Evolutionary conservation across 176 grass and related monocot genomes (phyloP), one percentile per base, ranked within the genome.

Genomic region (Phoenix dactylifera): DNA sequence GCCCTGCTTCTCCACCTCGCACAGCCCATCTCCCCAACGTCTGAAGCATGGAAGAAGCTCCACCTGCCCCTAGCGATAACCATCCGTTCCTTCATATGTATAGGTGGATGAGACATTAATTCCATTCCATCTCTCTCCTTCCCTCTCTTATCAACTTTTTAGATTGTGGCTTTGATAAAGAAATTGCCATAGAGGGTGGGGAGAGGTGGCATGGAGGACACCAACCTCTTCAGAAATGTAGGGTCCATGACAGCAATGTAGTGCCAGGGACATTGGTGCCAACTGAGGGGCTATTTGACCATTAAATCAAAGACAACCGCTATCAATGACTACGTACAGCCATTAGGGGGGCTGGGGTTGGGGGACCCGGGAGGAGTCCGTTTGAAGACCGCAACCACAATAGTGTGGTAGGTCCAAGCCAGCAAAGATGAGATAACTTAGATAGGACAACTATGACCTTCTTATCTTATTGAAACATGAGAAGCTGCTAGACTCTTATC

Each of bases 1-100:
- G 72, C 19, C 72, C 72, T 75, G 53, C 62, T 75, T 75, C 72
- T 75, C 72, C 63, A 67, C 63, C 72, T 50, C 59, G 72, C 72
- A 67, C 72, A 67, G 50, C 65, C 72, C 52, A 56, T 23, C 57
- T 23, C 35, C 3, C 35, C 35, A 44, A 44, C 35, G 10, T 44
- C 35, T 10, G 12, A 44, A 9, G 1, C 7, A 12, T 44, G 7
- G 9, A 28, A 44, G 35, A 44, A 44, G 35, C 35, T 44, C 35
- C 9, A 44, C 35, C 35, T 44, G 35, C 35, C 12, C 9, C 10
- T 14, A 44, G 35, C 14, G 35, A 14, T 44, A 44, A 12, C 7
- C 35, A 12, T 44, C 35, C 9, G 7, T 44, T 3, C 10, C 6
- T 44, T 14, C 10, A 44, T 10, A 44, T 44, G 10, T 14, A 14